phyloP scores from a whole-genome alignment of 2,329 filamentous ascomycete species.

The Calonectria hawksworthii region DNA sequence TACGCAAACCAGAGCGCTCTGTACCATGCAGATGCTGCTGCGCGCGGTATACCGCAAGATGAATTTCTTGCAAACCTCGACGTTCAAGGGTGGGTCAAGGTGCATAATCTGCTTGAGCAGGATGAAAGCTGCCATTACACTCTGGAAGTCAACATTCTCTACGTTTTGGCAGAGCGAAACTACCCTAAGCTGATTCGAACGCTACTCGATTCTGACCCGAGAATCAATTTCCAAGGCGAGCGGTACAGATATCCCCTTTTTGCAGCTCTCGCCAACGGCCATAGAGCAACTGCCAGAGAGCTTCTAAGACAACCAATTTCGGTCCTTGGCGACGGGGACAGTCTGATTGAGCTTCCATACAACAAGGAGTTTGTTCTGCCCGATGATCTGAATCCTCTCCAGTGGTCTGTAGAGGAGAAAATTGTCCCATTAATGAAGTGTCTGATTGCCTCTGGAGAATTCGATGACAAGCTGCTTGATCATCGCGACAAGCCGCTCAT shows the following conservation, averaged over 20 bases:
- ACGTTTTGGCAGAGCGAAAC: slow-evolving; percentile 10
- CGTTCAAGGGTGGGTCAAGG: background rate
- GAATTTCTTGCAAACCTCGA: slow-evolving; percentile 5
- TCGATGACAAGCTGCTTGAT: background rate
- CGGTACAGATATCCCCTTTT: slow-evolving; percentile 23
- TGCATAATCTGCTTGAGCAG: slow-evolving; percentile 20
- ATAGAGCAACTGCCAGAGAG: slow-evolving; percentile 4
- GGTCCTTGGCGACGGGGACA: background rate
- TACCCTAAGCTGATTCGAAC: background rate
- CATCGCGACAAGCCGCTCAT: background rate
- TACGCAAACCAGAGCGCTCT: slow-evolving; percentile 30
- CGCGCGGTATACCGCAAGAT: rapidly evolving
- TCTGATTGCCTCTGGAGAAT: background rate
- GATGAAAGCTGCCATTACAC: background rate
- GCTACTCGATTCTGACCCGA: background rate
- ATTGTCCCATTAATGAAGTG: background rate
- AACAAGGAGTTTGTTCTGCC: background rate
- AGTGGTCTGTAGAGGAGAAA: background rate
- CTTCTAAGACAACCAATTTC: slow-evolving; percentile 1
- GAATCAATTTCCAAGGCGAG: slow-evolving; percentile 3
- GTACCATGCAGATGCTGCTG: slow-evolving; percentile 33
- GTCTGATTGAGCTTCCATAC: background rate
- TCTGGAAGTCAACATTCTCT: slow-evolving; percentile 9
- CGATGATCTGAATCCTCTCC: background rate
- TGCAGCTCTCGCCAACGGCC: slow-evolving; percentile 9